Evolutionary conservation across 805 yeast species (phyloP), one percentile per base, ranked within the genome.

Genomic region (Sugiyamaella smithiae): DNA sequence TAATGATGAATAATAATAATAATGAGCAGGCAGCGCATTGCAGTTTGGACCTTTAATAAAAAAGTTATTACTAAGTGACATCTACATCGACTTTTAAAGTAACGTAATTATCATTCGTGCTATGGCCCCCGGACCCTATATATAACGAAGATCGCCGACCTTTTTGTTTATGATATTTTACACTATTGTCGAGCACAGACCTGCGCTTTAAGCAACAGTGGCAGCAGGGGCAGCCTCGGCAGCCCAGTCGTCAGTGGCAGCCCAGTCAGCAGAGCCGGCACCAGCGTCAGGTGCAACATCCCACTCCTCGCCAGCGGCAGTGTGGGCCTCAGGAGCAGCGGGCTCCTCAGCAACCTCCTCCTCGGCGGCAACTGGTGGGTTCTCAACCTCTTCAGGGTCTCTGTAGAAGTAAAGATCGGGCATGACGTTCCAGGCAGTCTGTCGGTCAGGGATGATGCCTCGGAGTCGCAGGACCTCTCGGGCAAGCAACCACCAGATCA

Each of bases 401-500:
- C 99, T 93, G 97, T 93, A 93, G 90, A 93, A 93, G 90, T 90
- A 93, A 76, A 93, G 84, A 81, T 93, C 99, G 76, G 98, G 98
- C 99, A 93, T 93, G 73, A 93, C 93, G 66, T 95, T 79, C 99
- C 99, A 93, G 75, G 86, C 84, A 76, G 93, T 88, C 65, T 86
- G 72, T 84, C 99, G 89, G 88, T 87, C 85, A 72, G 95, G 89
- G 66, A 93, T 77, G 72, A 89, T 84, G 73, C 99, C 99, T 81
- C 97, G 87, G 77, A 93, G 85, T 82, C 99, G 88, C 73, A 93
- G 84, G 67, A 93, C 98, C 81, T 93, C 99, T 80, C 99, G 88
- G 70, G 99, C 93, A 68, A 93, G 75, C 78, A 93, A 81, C 96
- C 96, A 93, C 99, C 99, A 93, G 84, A 93, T 82, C 72, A 93